Evolutionary conservation across 148 eudicot species (phyloP), one percentile per base, ranked within the genome.

Genomic region (Rhododendron kiyosumense): DNA sequence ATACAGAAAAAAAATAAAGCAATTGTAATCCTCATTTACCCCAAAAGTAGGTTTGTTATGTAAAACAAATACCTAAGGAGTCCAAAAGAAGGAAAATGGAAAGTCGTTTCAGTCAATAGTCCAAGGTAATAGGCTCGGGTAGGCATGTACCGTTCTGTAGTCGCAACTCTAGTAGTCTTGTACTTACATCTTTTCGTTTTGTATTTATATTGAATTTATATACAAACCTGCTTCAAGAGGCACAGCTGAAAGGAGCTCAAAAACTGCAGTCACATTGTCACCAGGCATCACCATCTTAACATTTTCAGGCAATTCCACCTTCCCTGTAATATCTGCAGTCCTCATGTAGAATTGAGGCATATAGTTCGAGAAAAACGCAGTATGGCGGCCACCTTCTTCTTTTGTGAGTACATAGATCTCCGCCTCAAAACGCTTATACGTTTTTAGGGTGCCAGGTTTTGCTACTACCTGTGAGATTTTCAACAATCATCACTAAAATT

Each of bases 371-470:
- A 92, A 88, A 74, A 94, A 95, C 11, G 94, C 90, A 69, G 98
- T 95, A 81, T 95, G 97, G 15, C 96, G 94, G 22, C 97, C 97
- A 86, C 97, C 97, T 88, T 95, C 96, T 59, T 92, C 98, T 86
- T 95, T 95, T 57, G 96, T 94, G 78, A 95, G 95, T 52, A 93
- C 96, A 87, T 94, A 95, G 83, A 94, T 92, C 87, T 93, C 96
- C 46, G 94, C 98, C 36, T 34, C 36, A 34, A 34, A 34, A 34
- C 36, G 36, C 36, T 91, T 94, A 91, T 89, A 91, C 63, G 97
- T 91, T 86, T 94, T 90, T 73, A 88, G 81, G 71, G 89, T 89
- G 86, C 92, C 93, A 48, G 97, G 94, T 85, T 95, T 95, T 41
- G 98, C 96, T 89, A 95, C 86, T 71, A 95, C 97, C 98, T 95